These are phyloP conservation scores for Heterobasidion irregulare DNA, from an alignment of 1,284 basidiomycete genomes.

Conservation along the genomic window DNA sequence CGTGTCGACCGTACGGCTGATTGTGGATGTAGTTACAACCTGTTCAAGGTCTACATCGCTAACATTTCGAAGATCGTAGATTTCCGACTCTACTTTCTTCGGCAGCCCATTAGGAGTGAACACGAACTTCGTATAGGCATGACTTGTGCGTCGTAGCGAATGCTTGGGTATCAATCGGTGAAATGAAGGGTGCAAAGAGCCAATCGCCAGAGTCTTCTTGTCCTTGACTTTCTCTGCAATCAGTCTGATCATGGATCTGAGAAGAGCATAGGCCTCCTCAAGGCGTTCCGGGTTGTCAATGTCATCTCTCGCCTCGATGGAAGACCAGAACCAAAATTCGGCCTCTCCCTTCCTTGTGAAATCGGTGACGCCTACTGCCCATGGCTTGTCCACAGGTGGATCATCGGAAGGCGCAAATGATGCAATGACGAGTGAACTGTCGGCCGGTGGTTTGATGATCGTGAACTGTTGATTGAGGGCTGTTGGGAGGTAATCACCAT, in stretches of 20 bases:
- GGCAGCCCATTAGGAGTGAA: conserved; percentile 3
- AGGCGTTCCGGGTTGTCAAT: neutral
- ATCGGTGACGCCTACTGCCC: conserved; percentile 3
- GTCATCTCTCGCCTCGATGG: neutral
- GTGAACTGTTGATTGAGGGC: conserved; percentile 1
- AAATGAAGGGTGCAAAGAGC: conserved; percentile 3
- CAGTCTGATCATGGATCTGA: conserved; percentile 1
- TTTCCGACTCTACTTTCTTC: neutral
- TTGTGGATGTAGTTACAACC: conserved; percentile 3
- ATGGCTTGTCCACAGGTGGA: neutral
- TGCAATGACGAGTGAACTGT: conserved; percentile 2
- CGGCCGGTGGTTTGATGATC: neutral
- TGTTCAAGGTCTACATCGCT: conserved; percentile 3
- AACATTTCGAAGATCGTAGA: conserved; percentile 4
- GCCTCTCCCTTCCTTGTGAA: neutral
- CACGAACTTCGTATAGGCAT: conserved; percentile 1
- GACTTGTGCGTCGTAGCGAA: neutral
- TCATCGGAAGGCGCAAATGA: neutral
- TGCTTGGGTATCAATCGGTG: neutral
- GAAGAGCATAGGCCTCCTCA: conserved; percentile 2
- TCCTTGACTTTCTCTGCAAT: neutral
- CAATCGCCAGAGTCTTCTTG: conserved; percentile 1
- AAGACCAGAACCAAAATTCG: conserved; percentile 8
- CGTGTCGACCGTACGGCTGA: neutral
- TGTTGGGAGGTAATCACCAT: neutral